phyloP scores from a whole-genome alignment of 2,329 filamentous ascomycete species.

The Colletotrichum filicis region DNA sequence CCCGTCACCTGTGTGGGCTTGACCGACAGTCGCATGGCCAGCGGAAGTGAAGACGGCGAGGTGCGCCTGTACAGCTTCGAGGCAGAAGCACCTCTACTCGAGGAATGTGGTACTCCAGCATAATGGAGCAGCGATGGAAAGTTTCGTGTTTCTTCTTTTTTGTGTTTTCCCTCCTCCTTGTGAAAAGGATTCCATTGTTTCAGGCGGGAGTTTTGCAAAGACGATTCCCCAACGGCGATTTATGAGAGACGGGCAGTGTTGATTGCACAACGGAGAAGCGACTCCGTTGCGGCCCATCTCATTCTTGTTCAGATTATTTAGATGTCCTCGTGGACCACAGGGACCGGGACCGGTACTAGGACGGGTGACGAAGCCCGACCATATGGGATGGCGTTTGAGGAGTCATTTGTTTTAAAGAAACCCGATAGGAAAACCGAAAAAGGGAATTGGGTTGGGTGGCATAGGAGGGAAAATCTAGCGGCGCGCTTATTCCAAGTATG shows the following conservation, averaged over 20 bases:
- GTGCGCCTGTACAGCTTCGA: constrained; percentile 86
- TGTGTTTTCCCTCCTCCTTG: background rate
- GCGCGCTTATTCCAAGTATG: constrained; percentile 1
- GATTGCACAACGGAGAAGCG: background rate
- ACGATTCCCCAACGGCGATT: constrained; percentile 33
- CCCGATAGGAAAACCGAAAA: background rate
- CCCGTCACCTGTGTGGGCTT: constrained; percentile 94
- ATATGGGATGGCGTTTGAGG: constrained; percentile 14
- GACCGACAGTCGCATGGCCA: constrained; percentile 89
- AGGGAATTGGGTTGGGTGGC: background rate
- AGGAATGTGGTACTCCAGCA: constrained; percentile 62
- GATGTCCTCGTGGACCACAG: constrained; percentile 26
- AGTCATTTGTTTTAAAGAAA: background rate
- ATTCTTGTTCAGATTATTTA: constrained; percentile 26
- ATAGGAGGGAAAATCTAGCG: background rate
- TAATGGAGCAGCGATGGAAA: constrained; percentile 46
- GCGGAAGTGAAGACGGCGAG: constrained; percentile 92
- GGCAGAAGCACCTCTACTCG: constrained; percentile 55
- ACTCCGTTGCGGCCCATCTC: background rate
- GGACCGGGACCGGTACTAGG: background rate
- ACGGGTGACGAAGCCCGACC: background rate
- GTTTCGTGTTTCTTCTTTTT: background rate
- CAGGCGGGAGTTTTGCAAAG: constrained; percentile 9
- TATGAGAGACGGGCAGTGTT: constrained; percentile 13
- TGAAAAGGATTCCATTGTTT: background rate